A percentile compares a stretch with the other conserved stretches of the same genome.
phyloP scores from a whole-genome alignment of 805 yeast genomes.

The Kluyveromyces nonfermentans region DNA sequence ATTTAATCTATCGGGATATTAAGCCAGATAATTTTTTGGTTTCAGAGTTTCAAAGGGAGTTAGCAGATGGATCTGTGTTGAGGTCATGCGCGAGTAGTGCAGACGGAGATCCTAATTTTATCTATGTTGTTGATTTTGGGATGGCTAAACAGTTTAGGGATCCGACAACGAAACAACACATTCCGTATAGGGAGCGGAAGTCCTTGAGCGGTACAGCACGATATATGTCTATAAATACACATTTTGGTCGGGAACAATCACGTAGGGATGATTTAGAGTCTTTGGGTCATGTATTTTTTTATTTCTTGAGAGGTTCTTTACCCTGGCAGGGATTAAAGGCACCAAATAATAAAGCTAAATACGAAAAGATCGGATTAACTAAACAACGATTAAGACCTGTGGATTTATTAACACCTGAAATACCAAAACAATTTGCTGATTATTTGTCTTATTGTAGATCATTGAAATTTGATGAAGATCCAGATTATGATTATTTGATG shows the following conservation, averaged over 20 bases:
- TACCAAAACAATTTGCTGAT: slow-evolving; percentile 67
- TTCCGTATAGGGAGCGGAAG: slow-evolving; percentile 73
- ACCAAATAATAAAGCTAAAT: slow-evolving; percentile 73
- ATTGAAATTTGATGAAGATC: slow-evolving; percentile 69
- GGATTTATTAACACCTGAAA: slow-evolving; percentile 47
- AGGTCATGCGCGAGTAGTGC: slow-evolving; percentile 42
- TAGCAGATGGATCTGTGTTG: slow-evolving; percentile 11
- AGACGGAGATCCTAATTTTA: slow-evolving; percentile 50
- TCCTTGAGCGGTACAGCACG: slow-evolving; percentile 80
- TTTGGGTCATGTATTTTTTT: slow-evolving; percentile 73
- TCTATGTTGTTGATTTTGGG: slow-evolving; percentile 73
- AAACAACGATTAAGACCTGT: slow-evolving; percentile 60
- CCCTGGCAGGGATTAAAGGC: slow-evolving; percentile 92
- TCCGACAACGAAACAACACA: slow-evolving; percentile 70
- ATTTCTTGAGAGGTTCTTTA: slow-evolving; percentile 66
- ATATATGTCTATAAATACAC: slow-evolving; percentile 85
- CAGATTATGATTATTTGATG: slow-evolving; percentile 62
- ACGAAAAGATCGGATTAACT: slow-evolving; percentile 76
- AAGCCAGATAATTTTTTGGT: slow-evolving; percentile 77
- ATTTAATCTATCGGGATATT: slow-evolving; percentile 70
- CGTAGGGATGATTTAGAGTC: slow-evolving; percentile 78
- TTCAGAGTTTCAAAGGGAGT: slow-evolving; percentile 23
- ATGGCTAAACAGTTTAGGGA: slow-evolving; percentile 83
- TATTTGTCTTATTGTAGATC: slow-evolving; percentile 60
- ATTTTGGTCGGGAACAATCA: slow-evolving; percentile 74